Base-by-base conservation (phyloP, 2,329 filamentous ascomycete genomes). In the Beauveria bassiana region DNA sequence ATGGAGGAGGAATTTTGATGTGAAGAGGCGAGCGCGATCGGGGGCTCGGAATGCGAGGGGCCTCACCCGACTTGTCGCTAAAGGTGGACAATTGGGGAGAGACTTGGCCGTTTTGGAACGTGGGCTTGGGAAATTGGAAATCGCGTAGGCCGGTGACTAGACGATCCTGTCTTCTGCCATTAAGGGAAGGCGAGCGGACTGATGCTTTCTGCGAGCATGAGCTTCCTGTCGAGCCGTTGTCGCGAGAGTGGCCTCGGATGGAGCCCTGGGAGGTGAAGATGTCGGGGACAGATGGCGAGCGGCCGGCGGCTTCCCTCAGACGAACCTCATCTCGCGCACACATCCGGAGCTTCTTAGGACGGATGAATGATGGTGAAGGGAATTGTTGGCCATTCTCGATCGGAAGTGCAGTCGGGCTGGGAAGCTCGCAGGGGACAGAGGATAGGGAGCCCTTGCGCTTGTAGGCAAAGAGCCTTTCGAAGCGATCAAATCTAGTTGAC, bases 261-360 rank as follows among this genome's bases (percentile, higher is more conserved):
- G 50, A 61, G 59, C 49, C 59, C n/a, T 20, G 47, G 10, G 54
- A 58, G 26, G 53, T 57, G 38, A 62, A 50, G 46, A 51, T 62
- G 52, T 46, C 57, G 4, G 47, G 61, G 14, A 51, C 55, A 20
- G 63, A 60, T 12, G 59, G 71, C 38, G 70, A 70, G 59, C 71
- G 69, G 46, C 65, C 62, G 40, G 65, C 54, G 26, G 69, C 65
- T 51, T 73, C 70, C 38, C 71, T 68, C 20, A 69, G 64, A 38
- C 70, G 69, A 20, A 73, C 66, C 67, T 81, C 81, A 53, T 84
- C 79, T 53, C 83, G 77, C n/a, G 83, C 82, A 52, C 78, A 72
- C 83, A 86, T 86, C 26, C 80, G 77, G 60, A 74, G 76, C 18
- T 78, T 75, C 43, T 76, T 84, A 28, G 83, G 83, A 51, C 80